Conservation (phyloP, 1,284 basidiomycete genomes). For the Inonotus hispidus region DNA sequence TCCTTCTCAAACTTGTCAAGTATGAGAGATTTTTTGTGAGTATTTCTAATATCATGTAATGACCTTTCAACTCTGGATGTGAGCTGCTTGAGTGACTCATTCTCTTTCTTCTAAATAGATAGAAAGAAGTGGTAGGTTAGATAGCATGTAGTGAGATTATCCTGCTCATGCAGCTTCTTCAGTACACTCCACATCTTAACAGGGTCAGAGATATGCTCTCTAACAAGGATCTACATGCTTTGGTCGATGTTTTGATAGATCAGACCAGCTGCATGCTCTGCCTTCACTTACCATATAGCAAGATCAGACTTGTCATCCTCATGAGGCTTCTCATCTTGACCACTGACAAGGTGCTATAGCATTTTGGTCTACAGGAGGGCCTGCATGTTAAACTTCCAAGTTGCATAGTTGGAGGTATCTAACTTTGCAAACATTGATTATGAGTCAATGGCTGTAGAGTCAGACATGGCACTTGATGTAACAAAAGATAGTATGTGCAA, state of each 20-base stretch:
- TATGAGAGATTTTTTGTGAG: not conserved
- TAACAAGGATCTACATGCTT: not conserved
- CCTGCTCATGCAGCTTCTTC: not conserved
- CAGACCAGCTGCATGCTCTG: not conserved
- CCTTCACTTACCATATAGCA: not conserved
- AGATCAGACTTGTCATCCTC: not conserved
- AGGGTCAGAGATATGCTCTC: not conserved
- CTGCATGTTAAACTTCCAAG: not conserved
- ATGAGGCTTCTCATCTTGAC: not conserved
- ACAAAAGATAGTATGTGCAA: too few relatives aligned
- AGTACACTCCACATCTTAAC: not conserved
- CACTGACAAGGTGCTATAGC: not conserved
- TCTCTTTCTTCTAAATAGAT: not conserved
- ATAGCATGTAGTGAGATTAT: not conserved
- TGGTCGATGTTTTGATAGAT: not conserved
- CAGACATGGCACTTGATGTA: not conserved
- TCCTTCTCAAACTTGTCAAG: constrained; percentile 2
- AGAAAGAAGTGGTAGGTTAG: not conserved
- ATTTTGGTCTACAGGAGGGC: not conserved
- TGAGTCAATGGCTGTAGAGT: not conserved
- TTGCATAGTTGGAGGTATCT: not conserved
- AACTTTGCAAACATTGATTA: not conserved
- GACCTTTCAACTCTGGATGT: not conserved
- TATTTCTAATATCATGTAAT: not conserved
- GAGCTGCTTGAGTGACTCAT: not conserved